Evolutionary conservation across 164 flowering plant genomes (phyloP), one percentile per base, ranked within the genome.

Genomic region (Sedum album): DNA sequence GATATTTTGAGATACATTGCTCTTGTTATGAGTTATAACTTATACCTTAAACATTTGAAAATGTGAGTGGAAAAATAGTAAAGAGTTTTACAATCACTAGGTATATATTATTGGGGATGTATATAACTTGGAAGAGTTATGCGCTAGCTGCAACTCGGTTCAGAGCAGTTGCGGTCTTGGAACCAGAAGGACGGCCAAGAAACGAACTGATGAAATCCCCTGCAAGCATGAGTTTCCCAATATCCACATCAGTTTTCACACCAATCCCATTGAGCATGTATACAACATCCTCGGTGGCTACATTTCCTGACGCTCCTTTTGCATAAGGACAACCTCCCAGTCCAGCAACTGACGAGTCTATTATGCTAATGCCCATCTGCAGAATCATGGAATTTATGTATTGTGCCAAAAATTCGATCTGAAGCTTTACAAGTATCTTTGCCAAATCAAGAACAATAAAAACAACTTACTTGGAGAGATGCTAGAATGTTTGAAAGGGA

Each of bases 301-400:
- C 99, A 77, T 92, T 95, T 60, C 99, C 98, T 9, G 98, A 83
- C 33, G 99, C 99, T 68, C 99, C 99, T 76, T 92, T 89, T 0
- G 99, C 99, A 73, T 92, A 95, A 46, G 99, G 98, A 68, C 99
- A 95, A n/a, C 99, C 99, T 15, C 99, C 99, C 21, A 95, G 86
- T 6, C 99, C 99, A 2, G 98, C 79, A 17, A 92, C 78, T 14
- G 99, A 89, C 4, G 96, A 86, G 72, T 95, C 99, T 48, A 95
- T 81, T 10, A 68, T 82, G 79, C 88, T 83, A 28, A 95, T 85
- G 65, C 99, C 99, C 99, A 95, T 89, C 99, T 95, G 87, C 38
- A 21, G 35, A n/a, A 18, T 9, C 67, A 36, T 36, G 18, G 20
- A 26, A 57, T 21, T 6, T 7, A 8, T 36, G 44, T 33, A 5